These are phyloP conservation scores for Saccharata proteae DNA, from an alignment of 2,329 filamentous ascomycete species.

Conservation along the genomic window DNA sequence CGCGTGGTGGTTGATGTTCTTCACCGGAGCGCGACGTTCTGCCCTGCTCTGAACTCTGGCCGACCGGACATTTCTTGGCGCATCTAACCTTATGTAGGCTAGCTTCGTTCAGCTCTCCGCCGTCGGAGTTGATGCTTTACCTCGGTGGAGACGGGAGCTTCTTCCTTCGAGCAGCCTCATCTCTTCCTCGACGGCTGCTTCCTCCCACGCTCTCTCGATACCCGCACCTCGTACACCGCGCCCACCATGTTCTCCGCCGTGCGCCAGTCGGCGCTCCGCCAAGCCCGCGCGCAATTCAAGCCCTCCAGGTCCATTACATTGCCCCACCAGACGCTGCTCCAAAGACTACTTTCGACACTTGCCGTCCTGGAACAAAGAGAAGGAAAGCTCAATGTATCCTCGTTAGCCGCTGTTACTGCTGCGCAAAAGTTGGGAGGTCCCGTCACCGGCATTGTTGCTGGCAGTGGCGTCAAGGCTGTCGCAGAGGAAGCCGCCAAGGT, in stretches of 20 bases:
- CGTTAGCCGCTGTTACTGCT: constrained; percentile 73
- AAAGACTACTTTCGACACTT: constrained; percentile 70
- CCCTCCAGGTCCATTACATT: constrained; percentile 18
- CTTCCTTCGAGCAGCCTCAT: too few species aligned
- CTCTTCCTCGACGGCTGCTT: constrained; percentile 1
- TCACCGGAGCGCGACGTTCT: too few species aligned
- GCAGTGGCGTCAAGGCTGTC: constrained; percentile 59
- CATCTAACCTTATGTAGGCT: too few species aligned
- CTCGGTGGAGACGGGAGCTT: too few species aligned
- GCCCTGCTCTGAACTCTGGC: too few species aligned
- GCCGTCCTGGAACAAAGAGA: constrained; percentile 88
- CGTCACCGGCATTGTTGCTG: constrained; percentile 79
- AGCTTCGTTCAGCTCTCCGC: too few species aligned
- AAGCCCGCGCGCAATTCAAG: constrained; percentile 33
- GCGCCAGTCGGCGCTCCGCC: constrained; percentile 22
- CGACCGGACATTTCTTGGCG: too few species aligned
- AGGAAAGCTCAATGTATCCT: constrained; percentile 72
- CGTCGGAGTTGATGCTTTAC: too few species aligned
- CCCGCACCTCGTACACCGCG: neutral
- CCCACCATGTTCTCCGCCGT: constrained; percentile 24
- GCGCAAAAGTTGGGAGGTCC: constrained; percentile 76
- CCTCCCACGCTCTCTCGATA: constrained; percentile 2
- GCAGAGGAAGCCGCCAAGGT: constrained; percentile 82
- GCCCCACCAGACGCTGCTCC: constrained; percentile 43
- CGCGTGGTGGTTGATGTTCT: too few species aligned